These are phyloP conservation scores for Neodidymelliopsis sp. DNA, from an alignment of 2,329 filamentous ascomycete genomes.

Conservation along the genomic window DNA sequence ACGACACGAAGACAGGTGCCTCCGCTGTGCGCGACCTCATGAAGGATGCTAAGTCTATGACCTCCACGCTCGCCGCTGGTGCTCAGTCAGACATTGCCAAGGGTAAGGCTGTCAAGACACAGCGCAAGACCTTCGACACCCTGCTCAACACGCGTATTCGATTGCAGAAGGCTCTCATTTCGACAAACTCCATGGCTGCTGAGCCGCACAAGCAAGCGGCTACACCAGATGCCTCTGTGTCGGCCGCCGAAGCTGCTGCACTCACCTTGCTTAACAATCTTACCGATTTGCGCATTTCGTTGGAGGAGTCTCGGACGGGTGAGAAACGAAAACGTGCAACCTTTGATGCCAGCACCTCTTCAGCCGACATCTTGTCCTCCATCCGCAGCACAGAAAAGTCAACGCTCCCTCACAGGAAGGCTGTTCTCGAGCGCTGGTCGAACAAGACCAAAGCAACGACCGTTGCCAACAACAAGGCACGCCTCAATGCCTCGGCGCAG, in stretches of 20 bases:
- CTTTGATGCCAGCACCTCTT: constrained; percentile 65
- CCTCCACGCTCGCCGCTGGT: constrained; percentile 70
- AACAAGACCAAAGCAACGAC: constrained; percentile 73
- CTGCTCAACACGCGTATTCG: constrained; percentile 91
- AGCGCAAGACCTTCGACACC: constrained; percentile 85
- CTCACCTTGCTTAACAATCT: constrained; percentile 85
- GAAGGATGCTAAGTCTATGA: constrained; percentile 69
- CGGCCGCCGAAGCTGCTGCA: constrained; percentile 85
- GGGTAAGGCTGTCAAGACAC: constrained; percentile 83
- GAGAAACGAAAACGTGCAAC: constrained; percentile 65
- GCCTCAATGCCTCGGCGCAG: constrained; percentile 65
- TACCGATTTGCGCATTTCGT: constrained; percentile 70
- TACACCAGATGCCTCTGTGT: constrained; percentile 60
- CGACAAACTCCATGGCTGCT: constrained; percentile 70
- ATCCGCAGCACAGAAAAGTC: constrained; percentile 71
- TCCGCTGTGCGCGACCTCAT: constrained; percentile 73
- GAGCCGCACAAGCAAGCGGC: constrained; percentile 43
- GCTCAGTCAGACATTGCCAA: constrained; percentile 82
- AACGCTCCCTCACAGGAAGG: constrained; percentile 68
- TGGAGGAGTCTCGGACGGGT: constrained; percentile 62
- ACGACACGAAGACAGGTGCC: constrained; percentile 40
- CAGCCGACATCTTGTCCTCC: constrained; percentile 73
- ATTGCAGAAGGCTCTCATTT: constrained; percentile 87
- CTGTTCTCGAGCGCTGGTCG: constrained; percentile 89
- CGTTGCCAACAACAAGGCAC: constrained; percentile 60